These are phyloP conservation scores for Aspergillus nomiae DNA, from an alignment of 2,329 filamentous ascomycete genomes.

Conservation along the genomic window DNA sequence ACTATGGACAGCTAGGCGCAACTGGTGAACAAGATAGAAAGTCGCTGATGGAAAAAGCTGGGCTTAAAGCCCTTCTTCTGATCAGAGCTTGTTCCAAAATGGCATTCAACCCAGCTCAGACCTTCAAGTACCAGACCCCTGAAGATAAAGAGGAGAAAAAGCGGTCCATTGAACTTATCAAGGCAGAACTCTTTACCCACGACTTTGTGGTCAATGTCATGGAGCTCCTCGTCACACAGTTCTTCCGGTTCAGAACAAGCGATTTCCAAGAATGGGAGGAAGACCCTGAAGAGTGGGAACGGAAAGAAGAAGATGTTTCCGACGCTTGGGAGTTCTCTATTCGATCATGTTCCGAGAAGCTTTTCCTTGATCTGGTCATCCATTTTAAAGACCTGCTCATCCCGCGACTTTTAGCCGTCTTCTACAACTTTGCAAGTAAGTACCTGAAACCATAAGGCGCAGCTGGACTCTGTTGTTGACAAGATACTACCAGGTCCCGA, in stretches of 20 bases:
- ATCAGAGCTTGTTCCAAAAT: slow-evolving; percentile 82
- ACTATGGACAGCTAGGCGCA: slow-evolving; percentile 51
- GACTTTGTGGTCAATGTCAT: slow-evolving; percentile 79
- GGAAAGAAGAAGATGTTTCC: slow-evolving; percentile 79
- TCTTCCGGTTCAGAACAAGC: slow-evolving; percentile 81
- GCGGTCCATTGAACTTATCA: slow-evolving; percentile 68
- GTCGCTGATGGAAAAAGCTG: slow-evolving; percentile 73
- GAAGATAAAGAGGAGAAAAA: slow-evolving; percentile 76
- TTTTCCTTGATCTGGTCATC: slow-evolving; percentile 88
- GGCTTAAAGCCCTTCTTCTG: slow-evolving; percentile 79
- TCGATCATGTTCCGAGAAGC: slow-evolving; percentile 86
- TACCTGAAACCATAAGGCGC: slow-evolving; percentile 11
- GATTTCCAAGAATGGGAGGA: slow-evolving; percentile 93
- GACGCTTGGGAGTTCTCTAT: slow-evolving; percentile 92
- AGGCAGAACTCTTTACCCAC: slow-evolving; percentile 72
- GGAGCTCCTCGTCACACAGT: slow-evolving; percentile 79
- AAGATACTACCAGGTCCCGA: slow-evolving; percentile 46
- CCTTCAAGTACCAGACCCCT: slow-evolving; percentile 78
- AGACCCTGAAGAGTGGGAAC: slow-evolving; percentile 94
- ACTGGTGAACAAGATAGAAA: slow-evolving; percentile 53
- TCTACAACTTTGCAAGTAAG: slow-evolving; percentile 72
- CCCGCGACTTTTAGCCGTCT: slow-evolving; percentile 78
- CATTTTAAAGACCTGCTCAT: slow-evolving; percentile 83
- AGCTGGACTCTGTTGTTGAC: slow-evolving; percentile 7
- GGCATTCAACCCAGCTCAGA: slow-evolving; percentile 76